Evolutionary conservation across 352 stramenopile genomes (phyloP).

Genomic region (Globisporangium yorkense): DNA sequence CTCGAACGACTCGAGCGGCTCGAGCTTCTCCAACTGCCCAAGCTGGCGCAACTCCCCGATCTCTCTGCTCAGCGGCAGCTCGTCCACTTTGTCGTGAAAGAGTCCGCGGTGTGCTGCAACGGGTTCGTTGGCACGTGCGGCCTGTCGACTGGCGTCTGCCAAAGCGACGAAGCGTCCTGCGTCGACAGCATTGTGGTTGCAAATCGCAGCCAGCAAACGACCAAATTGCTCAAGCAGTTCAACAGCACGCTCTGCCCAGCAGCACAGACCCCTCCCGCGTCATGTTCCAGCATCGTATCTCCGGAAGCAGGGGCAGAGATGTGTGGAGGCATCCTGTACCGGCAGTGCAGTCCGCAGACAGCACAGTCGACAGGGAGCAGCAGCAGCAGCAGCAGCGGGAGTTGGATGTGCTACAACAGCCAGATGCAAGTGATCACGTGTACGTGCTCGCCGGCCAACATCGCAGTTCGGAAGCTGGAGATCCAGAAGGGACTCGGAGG

Average conservation of each 20-base stretch:
- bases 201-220: not conserved
- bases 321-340: slow-evolving; percentile 15
- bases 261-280: not conserved
- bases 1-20: slow-evolving; percentile 19
- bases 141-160: slow-evolving; percentile 13
- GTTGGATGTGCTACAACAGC: slow-evolving; percentile 25
- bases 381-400: not conserved
- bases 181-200: not conserved
- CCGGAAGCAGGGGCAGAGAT: not conserved
- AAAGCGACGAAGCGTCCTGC: slow-evolving; percentile 1
- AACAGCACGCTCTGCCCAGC: not conserved
- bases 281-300: not conserved
- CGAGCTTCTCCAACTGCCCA: slow-evolving; percentile 14
- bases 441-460: slow-evolving; percentile 4
- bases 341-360: slow-evolving; percentile 6
- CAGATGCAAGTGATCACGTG: slow-evolving; percentile 18
- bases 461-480: slow-evolving; percentile 13
- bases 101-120: slow-evolving; percentile 28
- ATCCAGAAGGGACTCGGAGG: slow-evolving; percentile 14
- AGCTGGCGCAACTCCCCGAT: slow-evolving; percentile 20
- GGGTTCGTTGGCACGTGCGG: slow-evolving; percentile 24
- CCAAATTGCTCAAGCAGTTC: not conserved
- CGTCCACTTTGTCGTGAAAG: slow-evolving; percentile 11
- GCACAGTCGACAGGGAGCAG: not conserved
- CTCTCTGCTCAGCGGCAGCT: slow-evolving; percentile 13